phyloP scores from a whole-genome alignment of 192 early-diverging fungal genomes.

The Linnemannia hyalina region DNA sequence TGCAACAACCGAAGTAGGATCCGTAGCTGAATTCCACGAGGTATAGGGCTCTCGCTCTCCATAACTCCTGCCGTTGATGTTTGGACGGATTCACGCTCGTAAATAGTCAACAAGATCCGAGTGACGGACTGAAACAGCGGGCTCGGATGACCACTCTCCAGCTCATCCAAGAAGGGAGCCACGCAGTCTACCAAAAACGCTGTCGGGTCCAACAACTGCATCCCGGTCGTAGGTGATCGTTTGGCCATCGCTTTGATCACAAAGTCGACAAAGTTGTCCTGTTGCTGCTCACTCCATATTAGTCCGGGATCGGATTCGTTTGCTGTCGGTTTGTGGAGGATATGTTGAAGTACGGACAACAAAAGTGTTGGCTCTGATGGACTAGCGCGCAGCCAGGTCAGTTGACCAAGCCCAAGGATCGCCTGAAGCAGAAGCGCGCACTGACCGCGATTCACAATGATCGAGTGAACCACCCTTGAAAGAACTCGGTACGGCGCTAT shows the following conservation, averaged over 20 bases:
- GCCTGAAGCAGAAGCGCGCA: slow-evolving; percentile 20
- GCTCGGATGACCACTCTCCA: not conserved
- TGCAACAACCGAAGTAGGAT: slow-evolving; percentile 15
- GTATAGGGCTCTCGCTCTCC: not conserved
- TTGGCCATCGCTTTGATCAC: not conserved
- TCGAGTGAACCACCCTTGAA: slow-evolving; percentile 19
- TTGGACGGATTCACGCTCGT: not conserved
- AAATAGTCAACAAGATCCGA: slow-evolving; percentile 9
- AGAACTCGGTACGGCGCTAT: slow-evolving; percentile 43
- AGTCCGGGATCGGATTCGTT: not conserved
- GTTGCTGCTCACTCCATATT: not conserved
- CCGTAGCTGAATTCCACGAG: slow-evolving; percentile 13
- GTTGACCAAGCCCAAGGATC: slow-evolving; percentile 30
- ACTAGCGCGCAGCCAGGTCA: slow-evolving; percentile 28
- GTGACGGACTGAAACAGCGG: slow-evolving; percentile 16
- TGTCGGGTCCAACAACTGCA: not conserved
- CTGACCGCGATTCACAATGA: slow-evolving; percentile 37
- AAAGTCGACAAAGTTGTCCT: slow-evolving; percentile 33
- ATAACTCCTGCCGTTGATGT: not conserved
- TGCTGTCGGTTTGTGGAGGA: slow-evolving; percentile 2
- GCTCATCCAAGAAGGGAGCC: slow-evolving; percentile 9
- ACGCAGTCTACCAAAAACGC: slow-evolving; percentile 35
- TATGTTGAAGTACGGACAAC: slow-evolving; percentile 12
- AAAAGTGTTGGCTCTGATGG: slow-evolving; percentile 16
- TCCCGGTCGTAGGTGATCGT: not conserved